Percentiles rank a stretch among this genome's conserved stretches.
phyloP scores from a whole-genome alignment of 768 basidiomycete genomes.

The Mrakia gelida region DNA sequence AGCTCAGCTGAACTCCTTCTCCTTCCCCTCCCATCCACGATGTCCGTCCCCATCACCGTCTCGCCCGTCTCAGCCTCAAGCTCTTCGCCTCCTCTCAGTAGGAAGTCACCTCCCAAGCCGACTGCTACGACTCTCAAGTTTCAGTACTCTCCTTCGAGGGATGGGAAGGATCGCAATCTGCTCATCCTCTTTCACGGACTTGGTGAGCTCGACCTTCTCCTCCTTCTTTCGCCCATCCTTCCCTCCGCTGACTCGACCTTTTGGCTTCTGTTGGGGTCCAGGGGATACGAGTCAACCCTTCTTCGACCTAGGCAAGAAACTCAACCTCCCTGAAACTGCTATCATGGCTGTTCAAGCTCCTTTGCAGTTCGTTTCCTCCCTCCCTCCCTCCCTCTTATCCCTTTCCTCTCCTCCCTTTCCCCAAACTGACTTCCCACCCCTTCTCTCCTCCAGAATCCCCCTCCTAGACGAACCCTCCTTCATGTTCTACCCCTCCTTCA shows the following conservation, averaged over 20 bases:
- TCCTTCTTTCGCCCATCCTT: background rate
- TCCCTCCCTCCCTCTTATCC: background rate
- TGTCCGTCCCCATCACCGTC: slow-evolving; percentile 11
- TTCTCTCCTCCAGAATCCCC: slow-evolving; percentile 19
- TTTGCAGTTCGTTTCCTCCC: slow-evolving; percentile 52
- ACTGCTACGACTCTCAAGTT: slow-evolving; percentile 44
- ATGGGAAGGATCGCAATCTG: slow-evolving; percentile 81
- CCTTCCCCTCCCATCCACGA: background rate
- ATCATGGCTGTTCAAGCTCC: slow-evolving; percentile 74
- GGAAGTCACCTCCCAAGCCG: background rate
- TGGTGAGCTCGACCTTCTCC: slow-evolving; percentile 50
- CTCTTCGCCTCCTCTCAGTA: background rate
- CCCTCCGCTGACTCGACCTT: background rate
- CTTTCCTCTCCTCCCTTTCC: too few species aligned
- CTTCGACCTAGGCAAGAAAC: slow-evolving; percentile 60
- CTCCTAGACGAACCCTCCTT: slow-evolving; percentile 29
- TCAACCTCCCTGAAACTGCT: slow-evolving; percentile 88
- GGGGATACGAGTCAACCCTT: slow-evolving; percentile 81
- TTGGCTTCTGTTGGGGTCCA: slow-evolving; percentile 43
- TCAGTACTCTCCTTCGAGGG: slow-evolving; percentile 66
- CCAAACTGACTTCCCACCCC: too few species aligned
- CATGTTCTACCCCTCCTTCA: slow-evolving; percentile 33
- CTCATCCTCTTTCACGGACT: slow-evolving; percentile 80
- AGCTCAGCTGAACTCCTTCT: background rate
- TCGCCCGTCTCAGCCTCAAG: background rate